Conservation (phyloP, 164 flowering plant species). For the Chimonanthus salicifolius region DNA sequence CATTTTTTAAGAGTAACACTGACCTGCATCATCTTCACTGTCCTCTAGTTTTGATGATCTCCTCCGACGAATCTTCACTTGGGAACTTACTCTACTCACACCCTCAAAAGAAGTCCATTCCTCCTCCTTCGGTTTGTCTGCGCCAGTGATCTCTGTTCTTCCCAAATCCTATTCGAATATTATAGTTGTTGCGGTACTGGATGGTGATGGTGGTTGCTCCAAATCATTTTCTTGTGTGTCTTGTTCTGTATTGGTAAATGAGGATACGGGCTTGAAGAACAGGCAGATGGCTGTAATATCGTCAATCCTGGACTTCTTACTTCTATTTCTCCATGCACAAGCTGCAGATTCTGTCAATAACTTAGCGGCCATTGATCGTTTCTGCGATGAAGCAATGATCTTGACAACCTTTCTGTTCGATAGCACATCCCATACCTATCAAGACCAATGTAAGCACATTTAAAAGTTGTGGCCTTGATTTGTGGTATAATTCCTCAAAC, state of each 20-base stretch:
- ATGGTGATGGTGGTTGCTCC: not conserved
- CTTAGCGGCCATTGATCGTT: slow-evolving; percentile 52
- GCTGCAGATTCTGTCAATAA: slow-evolving; percentile 47
- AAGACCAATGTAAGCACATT: not conserved
- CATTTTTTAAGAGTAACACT: not conserved
- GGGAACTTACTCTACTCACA: slow-evolving; percentile 21
- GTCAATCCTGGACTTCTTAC: slow-evolving; percentile 53
- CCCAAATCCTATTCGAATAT: no score
- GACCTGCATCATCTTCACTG: not conserved
- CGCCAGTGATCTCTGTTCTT: not conserved
- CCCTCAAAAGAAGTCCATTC: slow-evolving; percentile 29
- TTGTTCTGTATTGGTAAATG: slow-evolving; percentile 15
- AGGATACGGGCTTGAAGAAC: slow-evolving; percentile 37
- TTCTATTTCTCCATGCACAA: slow-evolving; percentile 52
- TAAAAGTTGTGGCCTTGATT: not conserved
- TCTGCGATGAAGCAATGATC: slow-evolving; percentile 57
- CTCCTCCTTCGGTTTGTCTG: slow-evolving; percentile 4
- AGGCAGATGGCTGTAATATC: slow-evolving; percentile 73
- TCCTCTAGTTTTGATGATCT: not conserved
- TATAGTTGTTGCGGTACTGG: no score
- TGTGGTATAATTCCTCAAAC: no score
- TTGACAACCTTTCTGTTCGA: slow-evolving; percentile 57
- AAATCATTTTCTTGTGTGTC: slow-evolving; percentile 2
- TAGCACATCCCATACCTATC: slow-evolving; percentile 81
- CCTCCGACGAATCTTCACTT: slow-evolving; percentile 25